Evolutionary conservation across 495 filamentous ascomycete genomes (phyloP), one percentile per base, ranked within the genome.

Genomic region (Penicillium steckii): DNA sequence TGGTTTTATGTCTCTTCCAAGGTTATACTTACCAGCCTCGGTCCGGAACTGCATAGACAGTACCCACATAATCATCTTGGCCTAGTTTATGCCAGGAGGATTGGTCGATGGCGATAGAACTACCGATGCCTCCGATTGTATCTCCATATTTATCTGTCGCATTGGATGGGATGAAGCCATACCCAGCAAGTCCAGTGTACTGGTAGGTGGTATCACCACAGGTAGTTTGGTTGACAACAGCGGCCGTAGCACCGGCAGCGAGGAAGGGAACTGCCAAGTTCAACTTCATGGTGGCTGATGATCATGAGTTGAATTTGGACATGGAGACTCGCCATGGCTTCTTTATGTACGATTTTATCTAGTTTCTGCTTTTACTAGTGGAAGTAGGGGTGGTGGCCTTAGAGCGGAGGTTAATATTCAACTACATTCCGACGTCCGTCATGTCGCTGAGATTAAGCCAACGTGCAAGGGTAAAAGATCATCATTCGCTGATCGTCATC

Each of bases 121-220:
- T 86, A 13, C 88, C 89, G 21, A 87, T 71, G 12, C 85, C 84
- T 40, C 81, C 85, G 6, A 92, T 59, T 0, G 87, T 92, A 63
- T 94, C 88, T 8, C 85, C 85, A 53, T 80, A 86, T 61, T 89
- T 83, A 71, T 92, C 89, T 4, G 72, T 65, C 13, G 78, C 80
- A 52, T 87, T 76, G 10, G 74, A 73, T 3, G 80, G 62, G 23
- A 91, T 60, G 52, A 75, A 80, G 3, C 89, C 87, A 56, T 84
- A 92, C 17, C 89, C 89, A 10, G 83, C 86, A 3, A 92, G 80
- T 38, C 81, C 75, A 49, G 86, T 70, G 66, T 91, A 91, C 10
- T 77, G 72, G 63, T 87, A 91, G 0, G 66, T 71, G 55, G 83
- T 73, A 27, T 84, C 82, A 51, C 80, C 82, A 62, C 89, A 92